Evolutionary conservation across 139 green algal genomes (phyloP).

Genomic region (Diplosphaera chodatii): DNA sequence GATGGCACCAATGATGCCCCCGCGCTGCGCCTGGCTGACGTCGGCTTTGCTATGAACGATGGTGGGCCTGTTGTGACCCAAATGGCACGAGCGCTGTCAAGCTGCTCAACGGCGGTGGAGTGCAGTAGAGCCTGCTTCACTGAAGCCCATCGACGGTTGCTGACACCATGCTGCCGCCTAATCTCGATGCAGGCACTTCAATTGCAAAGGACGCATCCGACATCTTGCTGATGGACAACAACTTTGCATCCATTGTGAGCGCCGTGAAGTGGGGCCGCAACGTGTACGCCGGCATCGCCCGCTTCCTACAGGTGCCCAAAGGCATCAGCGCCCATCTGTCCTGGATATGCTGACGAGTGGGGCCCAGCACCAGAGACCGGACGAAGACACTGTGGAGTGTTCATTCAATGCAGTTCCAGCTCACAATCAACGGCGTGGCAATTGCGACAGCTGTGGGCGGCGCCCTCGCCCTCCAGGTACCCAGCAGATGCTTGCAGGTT

Average conservation of each 20-base stretch:
- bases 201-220: conserved; percentile 81
- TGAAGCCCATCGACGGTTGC: neutral
- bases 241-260: conserved; percentile 76
- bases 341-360: too few species aligned
- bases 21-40: conserved; percentile 71
- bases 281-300: conserved; percentile 73
- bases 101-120: too few species aligned
- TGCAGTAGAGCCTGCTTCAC: too few species aligned
- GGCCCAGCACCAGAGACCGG: too few species aligned
- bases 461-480: conserved; percentile 38
- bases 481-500: too few species aligned
- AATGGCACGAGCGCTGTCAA: too few species aligned
- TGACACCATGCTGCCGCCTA: too few species aligned
- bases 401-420: conserved; percentile 79
- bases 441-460: conserved; percentile 55
- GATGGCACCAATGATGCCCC: conserved; percentile 91
- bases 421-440: conserved; percentile 75
- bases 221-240: conserved; percentile 89
- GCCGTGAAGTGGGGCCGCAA: conserved; percentile 83
- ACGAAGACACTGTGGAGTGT: too few species aligned
- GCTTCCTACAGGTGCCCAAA: conserved; percentile 71
- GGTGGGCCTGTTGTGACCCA: neutral
- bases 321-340: neutral
- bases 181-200: conserved; percentile 62
- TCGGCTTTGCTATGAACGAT: conserved; percentile 80